A percentile compares a stretch with the other conserved stretches of the same genome.
Conservation (phyloP, 176 grass and related monocot genomes). For the Pontederia crassipes region DNA sequence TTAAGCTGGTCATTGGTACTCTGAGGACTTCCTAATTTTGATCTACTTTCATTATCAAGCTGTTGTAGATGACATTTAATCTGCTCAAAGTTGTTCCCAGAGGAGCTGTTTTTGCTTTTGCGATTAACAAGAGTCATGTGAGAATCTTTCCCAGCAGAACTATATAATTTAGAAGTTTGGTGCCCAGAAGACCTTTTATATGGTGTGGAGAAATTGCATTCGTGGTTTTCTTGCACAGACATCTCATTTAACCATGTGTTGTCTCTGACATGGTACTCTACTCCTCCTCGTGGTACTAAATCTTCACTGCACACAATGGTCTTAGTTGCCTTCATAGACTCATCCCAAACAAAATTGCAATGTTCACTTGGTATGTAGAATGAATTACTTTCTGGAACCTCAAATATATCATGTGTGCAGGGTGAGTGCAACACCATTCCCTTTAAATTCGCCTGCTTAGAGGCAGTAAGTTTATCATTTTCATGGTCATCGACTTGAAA, state of each 20-base stretch:
- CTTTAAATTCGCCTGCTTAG: constrained; percentile 17
- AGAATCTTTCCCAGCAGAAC: constrained; percentile 12
- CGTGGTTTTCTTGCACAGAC: not conserved
- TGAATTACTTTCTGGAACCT: constrained; percentile 4
- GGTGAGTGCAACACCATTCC: constrained; percentile 6
- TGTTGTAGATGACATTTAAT: constrained; percentile 43
- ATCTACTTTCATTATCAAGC: constrained; percentile 50
- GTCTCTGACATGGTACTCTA: not conserved
- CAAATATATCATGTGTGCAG: constrained; percentile 14
- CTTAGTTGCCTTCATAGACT: not conserved
- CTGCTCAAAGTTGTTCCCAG: constrained; percentile 38
- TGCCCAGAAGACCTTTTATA: not conserved
- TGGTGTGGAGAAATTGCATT: not conserved
- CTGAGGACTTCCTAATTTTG: constrained; percentile 27
- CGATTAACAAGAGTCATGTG: constrained; percentile 34
- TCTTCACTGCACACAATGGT: not conserved
- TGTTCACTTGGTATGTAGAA: not conserved
- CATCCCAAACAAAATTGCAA: not conserved
- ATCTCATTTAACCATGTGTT: not conserved
- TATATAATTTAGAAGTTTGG: not conserved
- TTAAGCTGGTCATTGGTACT: constrained; percentile 56
- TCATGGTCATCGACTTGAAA: not conserved
- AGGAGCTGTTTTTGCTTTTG: constrained; percentile 16
- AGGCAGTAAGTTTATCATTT: not conserved
- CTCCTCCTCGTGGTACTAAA: not conserved